Evolutionary conservation across 495 filamentous ascomycete species (phyloP), one percentile per base, ranked within the genome.

Genomic region (Penicillium robsamsonii): DNA sequence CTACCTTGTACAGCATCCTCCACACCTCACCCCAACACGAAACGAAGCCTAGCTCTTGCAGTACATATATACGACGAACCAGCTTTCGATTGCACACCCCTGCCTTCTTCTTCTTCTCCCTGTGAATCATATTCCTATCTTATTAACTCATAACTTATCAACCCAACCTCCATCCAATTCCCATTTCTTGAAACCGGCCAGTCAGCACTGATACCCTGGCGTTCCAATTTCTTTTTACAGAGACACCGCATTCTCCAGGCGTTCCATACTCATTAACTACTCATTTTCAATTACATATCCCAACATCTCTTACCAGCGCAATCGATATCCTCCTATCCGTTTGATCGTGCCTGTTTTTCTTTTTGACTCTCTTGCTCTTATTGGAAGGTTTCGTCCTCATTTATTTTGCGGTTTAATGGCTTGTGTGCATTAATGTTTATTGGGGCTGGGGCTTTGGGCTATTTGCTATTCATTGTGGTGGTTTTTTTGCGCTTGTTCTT

Each of bases 191-290:
- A 56, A 50, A 11, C 22, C 33, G 17, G 35, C 38, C 31, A 55
- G 30, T 24, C 41, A 50, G 45, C 51, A 41, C 45, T 46, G 54
- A 57, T 54, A 57, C 49, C 59, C 54, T 53, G 55, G 35, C 25
- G 35, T 52, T 37, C 45, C 31, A 35, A 29, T 31, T 47, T 47
- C 29, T 22, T 47, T 47, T 31, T 30, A 33, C 29, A 17, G 9
- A 46, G 24, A 30, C 15, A 27, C 49, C 47, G 24, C 33, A 33
- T 49, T 43, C 44, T 38, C 20, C 50, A 25, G 56, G 60, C 51
- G 52, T 62, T 62, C 25, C 30, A 33, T 53, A 11, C 17, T 45
- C n/a, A 38, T 22, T 42, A 30, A 38, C 17, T 42, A 30, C 25
- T 10, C 33, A 33, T 29, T 15, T 38, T 29, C 31, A 25, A 11